Evolutionary conservation across 2,329 filamentous ascomycete genomes (phyloP).

Genomic region (Chlorencoelia australis): DNA sequence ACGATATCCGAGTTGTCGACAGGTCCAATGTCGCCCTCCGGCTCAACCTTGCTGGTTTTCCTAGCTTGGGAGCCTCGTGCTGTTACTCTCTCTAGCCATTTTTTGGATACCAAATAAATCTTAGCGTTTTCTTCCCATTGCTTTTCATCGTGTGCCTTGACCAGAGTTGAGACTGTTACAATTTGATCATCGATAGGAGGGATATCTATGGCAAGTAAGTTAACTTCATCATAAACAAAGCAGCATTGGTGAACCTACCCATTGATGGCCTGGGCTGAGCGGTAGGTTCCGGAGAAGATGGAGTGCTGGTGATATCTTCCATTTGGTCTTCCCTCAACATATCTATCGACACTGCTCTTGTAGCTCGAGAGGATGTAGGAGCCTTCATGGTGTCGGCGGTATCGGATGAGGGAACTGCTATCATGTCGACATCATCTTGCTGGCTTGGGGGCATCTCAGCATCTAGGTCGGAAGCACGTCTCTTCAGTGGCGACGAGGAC

Average conservation of each 20-base stretch:
- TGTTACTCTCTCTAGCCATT: slow-evolving; percentile 68
- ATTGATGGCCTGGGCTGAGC: slow-evolving; percentile 5
- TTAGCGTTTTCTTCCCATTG: slow-evolving; percentile 60
- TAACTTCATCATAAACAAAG: background rate
- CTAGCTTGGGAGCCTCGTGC: slow-evolving; percentile 52
- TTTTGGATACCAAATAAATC: slow-evolving; percentile 67
- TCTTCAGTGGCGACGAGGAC: slow-evolving; percentile 55
- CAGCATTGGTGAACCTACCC: background rate
- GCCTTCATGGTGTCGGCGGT: slow-evolving; percentile 7
- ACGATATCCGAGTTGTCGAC: slow-evolving; percentile 84
- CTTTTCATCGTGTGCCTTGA: slow-evolving; percentile 36
- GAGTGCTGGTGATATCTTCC: background rate
- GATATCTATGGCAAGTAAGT: slow-evolving; percentile 13
- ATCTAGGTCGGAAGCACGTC: slow-evolving; percentile 39
- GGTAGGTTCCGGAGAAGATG: background rate
- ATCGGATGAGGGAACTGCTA: slow-evolving; percentile 13
- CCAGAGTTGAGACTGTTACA: slow-evolving; percentile 54
- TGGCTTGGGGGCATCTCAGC: slow-evolving; percentile 17
- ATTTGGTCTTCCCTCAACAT: slow-evolving; percentile 14
- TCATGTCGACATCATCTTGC: slow-evolving; percentile 28
- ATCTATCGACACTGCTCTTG: slow-evolving; percentile 17
- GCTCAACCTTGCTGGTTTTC: slow-evolving; percentile 47
- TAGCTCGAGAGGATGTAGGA: slow-evolving; percentile 2
- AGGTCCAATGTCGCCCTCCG: slow-evolving; percentile 54
- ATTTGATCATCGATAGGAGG: slow-evolving; percentile 61